Conservation (phyloP, 1,284 basidiomycete genomes). For the Termitomyces sp. region DNA sequence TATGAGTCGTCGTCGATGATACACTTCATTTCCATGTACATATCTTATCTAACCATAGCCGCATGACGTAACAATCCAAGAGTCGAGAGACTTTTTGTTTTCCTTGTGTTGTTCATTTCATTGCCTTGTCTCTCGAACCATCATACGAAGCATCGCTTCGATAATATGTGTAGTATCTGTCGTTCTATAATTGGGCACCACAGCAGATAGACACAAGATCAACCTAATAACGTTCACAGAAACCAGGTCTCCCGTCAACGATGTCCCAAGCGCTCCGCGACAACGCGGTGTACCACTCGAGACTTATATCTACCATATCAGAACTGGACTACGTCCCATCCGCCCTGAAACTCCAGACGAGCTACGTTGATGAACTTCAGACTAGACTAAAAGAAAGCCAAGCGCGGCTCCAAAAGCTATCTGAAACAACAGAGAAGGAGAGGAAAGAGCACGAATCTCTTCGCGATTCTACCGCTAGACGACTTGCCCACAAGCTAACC, state of each 20-base stretch:
- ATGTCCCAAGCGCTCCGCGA: constrained; percentile 30
- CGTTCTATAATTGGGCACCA: neutral
- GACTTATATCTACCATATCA: constrained; percentile 28
- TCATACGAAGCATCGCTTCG: neutral
- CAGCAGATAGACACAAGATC: neutral
- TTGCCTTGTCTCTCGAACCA: neutral
- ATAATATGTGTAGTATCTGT: neutral
- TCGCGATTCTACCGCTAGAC: constrained; percentile 31
- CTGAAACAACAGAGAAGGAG: constrained; percentile 35
- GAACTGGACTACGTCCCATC: constrained; percentile 35
- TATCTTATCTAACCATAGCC: neutral
- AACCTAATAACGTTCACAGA: neutral
- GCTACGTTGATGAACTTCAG: constrained; percentile 31
- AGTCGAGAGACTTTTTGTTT: neutral
- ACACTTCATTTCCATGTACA: neutral
- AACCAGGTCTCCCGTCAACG: constrained; percentile 14
- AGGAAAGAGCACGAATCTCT: constrained; percentile 35
- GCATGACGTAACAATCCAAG: neutral
- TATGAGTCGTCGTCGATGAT: constrained; percentile 58
- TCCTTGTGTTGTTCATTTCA: neutral
- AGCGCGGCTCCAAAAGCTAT: constrained; percentile 24
- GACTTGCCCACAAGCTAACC: constrained; percentile 32
- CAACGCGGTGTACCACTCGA: constrained; percentile 32
- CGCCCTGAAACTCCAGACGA: constrained; percentile 30
- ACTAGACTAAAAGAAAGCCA: constrained; percentile 20